Percentiles rank a stretch among this genome's conserved stretches.
phyloP scores from a whole-genome alignment of 2,329 filamentous ascomycete genomes.

The Coniochaeta sp. region DNA sequence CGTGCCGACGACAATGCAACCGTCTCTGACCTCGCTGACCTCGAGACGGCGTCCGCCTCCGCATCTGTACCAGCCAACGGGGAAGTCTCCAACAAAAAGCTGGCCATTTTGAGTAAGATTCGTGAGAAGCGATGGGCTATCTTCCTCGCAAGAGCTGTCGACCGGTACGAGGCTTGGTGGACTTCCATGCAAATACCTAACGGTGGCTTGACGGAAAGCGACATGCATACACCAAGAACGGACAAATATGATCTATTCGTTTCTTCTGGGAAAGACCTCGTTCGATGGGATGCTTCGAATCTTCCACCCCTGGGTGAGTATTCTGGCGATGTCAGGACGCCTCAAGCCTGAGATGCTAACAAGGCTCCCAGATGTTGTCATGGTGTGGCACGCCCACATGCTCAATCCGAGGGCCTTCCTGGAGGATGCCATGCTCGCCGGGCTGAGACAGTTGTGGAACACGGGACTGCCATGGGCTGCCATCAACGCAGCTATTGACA shows the following conservation, averaged over 20 bases:
- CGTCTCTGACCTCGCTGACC: not conserved
- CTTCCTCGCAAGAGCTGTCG: constrained; percentile 59
- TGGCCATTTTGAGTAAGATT: constrained; percentile 41
- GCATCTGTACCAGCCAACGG: not conserved
- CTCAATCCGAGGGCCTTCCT: constrained; percentile 69
- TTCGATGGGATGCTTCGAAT: constrained; percentile 19
- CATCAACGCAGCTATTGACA: constrained; percentile 50
- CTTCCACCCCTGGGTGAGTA: constrained; percentile 53
- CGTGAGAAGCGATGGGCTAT: constrained; percentile 69
- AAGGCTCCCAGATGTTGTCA: constrained; percentile 53
- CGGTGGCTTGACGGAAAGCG: constrained; percentile 22
- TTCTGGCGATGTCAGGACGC: not conserved
- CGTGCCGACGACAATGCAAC: constrained; percentile 20
- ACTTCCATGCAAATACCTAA: constrained; percentile 20
- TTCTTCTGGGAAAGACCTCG: constrained; percentile 21
- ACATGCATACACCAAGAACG: constrained; percentile 21
- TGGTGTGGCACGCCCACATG: constrained; percentile 76
- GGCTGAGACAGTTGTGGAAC: constrained; percentile 48
- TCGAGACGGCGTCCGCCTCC: not conserved
- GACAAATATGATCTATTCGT: constrained; percentile 25
- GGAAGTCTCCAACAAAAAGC: constrained; percentile 17
- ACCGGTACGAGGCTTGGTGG: constrained; percentile 64
- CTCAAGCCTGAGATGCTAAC: not conserved
- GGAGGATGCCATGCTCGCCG: constrained; percentile 61
- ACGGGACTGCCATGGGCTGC: constrained; percentile 59